phyloP scores from a whole-genome alignment of 371 early-diverging fungal genomes.

The Dichotomocladium elegans region DNA sequence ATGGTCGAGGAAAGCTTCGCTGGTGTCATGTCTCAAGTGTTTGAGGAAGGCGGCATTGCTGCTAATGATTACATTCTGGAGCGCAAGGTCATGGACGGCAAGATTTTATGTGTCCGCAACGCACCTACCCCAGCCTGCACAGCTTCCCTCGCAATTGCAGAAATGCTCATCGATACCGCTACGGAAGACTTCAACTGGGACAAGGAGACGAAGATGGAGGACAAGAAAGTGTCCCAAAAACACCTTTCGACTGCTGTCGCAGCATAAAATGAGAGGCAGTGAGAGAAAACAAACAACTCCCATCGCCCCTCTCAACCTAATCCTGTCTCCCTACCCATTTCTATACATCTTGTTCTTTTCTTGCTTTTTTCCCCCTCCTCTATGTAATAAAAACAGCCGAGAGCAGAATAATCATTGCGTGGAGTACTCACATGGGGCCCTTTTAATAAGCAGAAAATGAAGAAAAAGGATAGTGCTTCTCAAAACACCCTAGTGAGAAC shows the following conservation, averaged over 20 bases:
- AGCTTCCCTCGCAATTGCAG: constrained; percentile 48
- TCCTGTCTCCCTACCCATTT: background rate
- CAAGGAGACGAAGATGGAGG: constrained; percentile 3
- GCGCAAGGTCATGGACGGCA: constrained; percentile 45
- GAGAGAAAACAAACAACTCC: too few species aligned
- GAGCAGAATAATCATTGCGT: background rate
- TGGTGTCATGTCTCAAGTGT: constrained; percentile 50
- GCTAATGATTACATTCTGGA: constrained; percentile 47
- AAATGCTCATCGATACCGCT: constrained; percentile 43
- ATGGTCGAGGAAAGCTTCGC: constrained; percentile 52
- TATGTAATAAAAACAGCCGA: background rate
- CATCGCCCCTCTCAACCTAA: too few species aligned
- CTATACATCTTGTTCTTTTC: too few species aligned
- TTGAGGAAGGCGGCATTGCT: constrained; percentile 43
- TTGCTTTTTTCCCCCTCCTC: background rate
- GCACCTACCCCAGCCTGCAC: constrained; percentile 52
- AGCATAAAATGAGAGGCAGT: too few species aligned
- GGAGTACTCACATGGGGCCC: too few species aligned
- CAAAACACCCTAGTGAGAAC: background rate
- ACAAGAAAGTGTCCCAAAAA: constrained; percentile 5
- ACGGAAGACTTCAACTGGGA: constrained; percentile 46
- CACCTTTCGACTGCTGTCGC: constrained; percentile 6
- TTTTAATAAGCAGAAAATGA: too few species aligned
- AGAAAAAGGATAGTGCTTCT: background rate
- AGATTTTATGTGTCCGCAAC: constrained; percentile 43